Base-by-base conservation (phyloP, 225 moss, liverwort and hornwort genomes). In the Ulota crispa region DNA sequence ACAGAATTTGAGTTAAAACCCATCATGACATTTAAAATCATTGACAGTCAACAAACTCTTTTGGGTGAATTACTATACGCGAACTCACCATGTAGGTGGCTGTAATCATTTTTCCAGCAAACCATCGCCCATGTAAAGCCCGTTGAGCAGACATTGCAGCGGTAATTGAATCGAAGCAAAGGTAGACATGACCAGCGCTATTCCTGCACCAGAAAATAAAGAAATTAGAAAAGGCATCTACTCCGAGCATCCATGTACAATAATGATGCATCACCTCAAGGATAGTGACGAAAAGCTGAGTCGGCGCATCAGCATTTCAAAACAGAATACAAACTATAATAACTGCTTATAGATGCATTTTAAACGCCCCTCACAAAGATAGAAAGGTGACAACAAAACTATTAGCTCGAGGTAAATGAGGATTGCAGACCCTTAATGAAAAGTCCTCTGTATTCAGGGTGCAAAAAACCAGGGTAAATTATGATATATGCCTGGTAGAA, bases 31-130 rank as follows among this genome's bases (percentile, higher is more conserved):
- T 61, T 37, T 1, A 3, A 63, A 80, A 37, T 74, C 16, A 47
- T 11, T 27, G 23, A 20, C 66, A 68, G 19, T 56, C 68, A 50
- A 67, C 7, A 41, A 47, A 47, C 13, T 78, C 19, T 20, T 9
- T 2, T 9, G 20, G 15, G 12, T 63, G 7, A 21, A 3, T 21
- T 55, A 69, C 20, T 31, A 21, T 1, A 50, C 23, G 32, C 23
- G 27, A 39, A 79, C 86, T 80, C 77, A 99, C 98, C 98, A 99
- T 93, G 57, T 93, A 99, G 32, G 93, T 94, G 21, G 98, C 96
- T 21, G 98, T 99, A 23, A 99, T 99, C 98, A 94, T 99, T 81
- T 99, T 99, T 24, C 98, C 98, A 67, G 98, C 98, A 90, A 99
- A 99, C 96, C 96, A 99, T 63, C 96, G 89, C 50, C 94, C 95